phyloP scores from a whole-genome alignment of 768 basidiomycete genomes.

The Hypsizygus marmoreus region DNA sequence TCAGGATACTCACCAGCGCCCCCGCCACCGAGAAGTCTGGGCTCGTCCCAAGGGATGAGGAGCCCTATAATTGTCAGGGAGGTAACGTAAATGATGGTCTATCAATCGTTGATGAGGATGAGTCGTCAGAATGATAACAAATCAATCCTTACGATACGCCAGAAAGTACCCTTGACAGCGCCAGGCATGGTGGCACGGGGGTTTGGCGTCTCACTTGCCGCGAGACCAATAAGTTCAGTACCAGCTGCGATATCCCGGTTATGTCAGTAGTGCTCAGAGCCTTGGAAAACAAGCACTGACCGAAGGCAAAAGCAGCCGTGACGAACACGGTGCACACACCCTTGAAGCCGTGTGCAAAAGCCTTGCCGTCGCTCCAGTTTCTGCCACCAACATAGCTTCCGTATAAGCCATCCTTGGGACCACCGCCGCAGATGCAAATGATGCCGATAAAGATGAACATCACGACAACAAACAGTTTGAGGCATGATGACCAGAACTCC shows the following conservation, averaged over 20 bases:
- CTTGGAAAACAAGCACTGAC: constrained; percentile 19
- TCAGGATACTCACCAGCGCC: constrained; percentile 28
- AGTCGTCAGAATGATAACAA: not conserved
- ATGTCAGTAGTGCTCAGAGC: not conserved
- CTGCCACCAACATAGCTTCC: constrained; percentile 39
- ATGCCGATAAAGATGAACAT: constrained; percentile 51
- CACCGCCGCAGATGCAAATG: constrained; percentile 44
- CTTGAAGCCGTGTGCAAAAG: constrained; percentile 47
- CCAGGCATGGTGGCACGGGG: constrained; percentile 44
- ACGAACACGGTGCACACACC: constrained; percentile 49
- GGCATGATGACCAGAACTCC: constrained; percentile 52
- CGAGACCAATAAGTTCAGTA: constrained; percentile 48
- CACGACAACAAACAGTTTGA: constrained; percentile 47
- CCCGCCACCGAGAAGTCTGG: constrained; percentile 36
- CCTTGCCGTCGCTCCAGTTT: constrained; percentile 39
- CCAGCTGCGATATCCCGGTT: constrained; percentile 33
- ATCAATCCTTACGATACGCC: constrained; percentile 41
- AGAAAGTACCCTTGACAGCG: constrained; percentile 50
- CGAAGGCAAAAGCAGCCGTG: constrained; percentile 45
- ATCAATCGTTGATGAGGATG: not conserved
- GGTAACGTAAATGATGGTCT: constrained; percentile 47
- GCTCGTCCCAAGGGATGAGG: constrained; percentile 38
- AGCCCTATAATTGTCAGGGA: constrained; percentile 46
- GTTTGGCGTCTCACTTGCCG: constrained; percentile 48
- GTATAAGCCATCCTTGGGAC: constrained; percentile 37